Evolutionary conservation across 495 filamentous ascomycete species (phyloP), one percentile per base, ranked within the genome.

Genomic region (Aspergillus incahuasiensis): DNA sequence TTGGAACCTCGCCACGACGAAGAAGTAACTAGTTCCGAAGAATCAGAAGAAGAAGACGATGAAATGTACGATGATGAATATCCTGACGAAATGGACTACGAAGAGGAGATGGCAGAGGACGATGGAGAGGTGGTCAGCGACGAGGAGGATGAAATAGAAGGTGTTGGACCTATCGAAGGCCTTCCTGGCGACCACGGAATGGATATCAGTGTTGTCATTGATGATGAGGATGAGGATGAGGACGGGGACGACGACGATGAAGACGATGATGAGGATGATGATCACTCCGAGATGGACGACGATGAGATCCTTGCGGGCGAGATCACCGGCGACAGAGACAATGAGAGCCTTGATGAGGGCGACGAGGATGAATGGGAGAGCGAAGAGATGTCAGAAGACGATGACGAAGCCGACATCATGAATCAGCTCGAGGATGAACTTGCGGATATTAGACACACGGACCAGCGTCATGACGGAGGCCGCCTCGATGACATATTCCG

Each of bases 11-110:
- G 83, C 56, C 81, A 89, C 58, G 86, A 90, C 58, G 86, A 90
- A 58, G 87, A 90, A 54, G 87, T 88, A 50, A 87, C 86, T 18
- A 80, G 76, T 59, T 77, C 77, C 1, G 82, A 83, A 34, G 76
- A 78, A 55, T 88, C 85, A 6, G 84, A 85, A 52, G 82, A 81
- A 49, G 82, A 87, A 51, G 90, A 91, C 46, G 88, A 91, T 63
- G 90, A 92, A 60, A 90, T 94, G 86, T 91, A 79, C 21, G 80
- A 91, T 60, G 90, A 89, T 53, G 86, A 92, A 61, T 94, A 90
- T 57, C 88, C 82, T 45, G 91, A 95, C 25, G 92, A 92, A 54
- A 92, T 97, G 79, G 91, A 90, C 46, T 91, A 92, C 59, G 88
- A 91, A 9, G 92, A 92, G 53, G 91, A 90, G 16, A 38, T 75